Evolutionary conservation across 441 rosid species (phyloP), one percentile per base, ranked within the genome.

Genomic region (Breynia disticha): DNA sequence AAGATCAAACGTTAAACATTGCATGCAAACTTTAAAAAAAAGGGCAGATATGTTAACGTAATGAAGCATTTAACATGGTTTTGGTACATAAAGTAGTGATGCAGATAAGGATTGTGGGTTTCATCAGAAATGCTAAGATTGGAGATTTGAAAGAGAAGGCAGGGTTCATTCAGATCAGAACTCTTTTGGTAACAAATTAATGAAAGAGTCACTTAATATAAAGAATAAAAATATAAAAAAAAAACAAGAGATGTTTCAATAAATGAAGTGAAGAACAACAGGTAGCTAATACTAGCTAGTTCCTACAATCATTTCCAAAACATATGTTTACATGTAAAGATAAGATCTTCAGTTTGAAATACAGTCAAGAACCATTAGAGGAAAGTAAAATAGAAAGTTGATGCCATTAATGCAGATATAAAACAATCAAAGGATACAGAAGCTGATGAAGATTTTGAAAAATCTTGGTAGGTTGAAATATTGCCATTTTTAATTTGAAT

Each of bases 111-210:
- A 41, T 7, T 43, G 55, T 57, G 63, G 62, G 43, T 57, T 71
- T 71, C 72, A 73, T 65, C 15, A 63, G 61, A 59, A 55, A 56
- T 79, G 53, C 75, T 66, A 70, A 64, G 68, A 70, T 60, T 48
- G 57, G 80, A 76, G 66, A 66, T 63, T 66, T 50, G 63, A 68
- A 35, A 52, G 62, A 48, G 42, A 50, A 63, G 46, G 42, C 37
- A 35, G 49, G 44, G 37, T 43, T 54, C 54, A 54, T 62, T 49
- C n/a, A 67, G 70, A 14, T 63, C 44, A 57, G 55, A 61, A 61
- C 73, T 50, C 51, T 70, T 76, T 69, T 63, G 70, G 78, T 28
- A 70, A n/a, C 56, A 44, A 66, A 49, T 38, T 50, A 21, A 42
- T 20, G 17, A n/a, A n/a, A n/a, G n/a, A n/a, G n/a, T n/a, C n/a